Percentiles rank a stretch among this genome's conserved stretches.
Evolutionary conservation across 2,329 filamentous ascomycete genomes (phyloP).

Genomic region (Elsinoe perseae): DNA sequence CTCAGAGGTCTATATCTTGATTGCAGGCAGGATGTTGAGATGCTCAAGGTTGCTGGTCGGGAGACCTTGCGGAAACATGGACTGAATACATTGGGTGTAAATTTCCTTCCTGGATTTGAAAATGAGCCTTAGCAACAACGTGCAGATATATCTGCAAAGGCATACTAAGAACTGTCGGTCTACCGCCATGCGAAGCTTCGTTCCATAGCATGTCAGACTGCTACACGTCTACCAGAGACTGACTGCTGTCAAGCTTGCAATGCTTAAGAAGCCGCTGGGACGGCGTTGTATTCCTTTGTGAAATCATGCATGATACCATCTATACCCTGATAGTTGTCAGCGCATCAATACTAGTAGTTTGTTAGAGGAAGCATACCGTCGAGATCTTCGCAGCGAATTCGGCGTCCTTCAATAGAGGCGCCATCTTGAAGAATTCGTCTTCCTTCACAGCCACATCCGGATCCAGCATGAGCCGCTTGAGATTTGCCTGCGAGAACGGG

Average conservation of each 20-base stretch:
- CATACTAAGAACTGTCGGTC: too few species aligned
- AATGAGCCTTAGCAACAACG: neutral
- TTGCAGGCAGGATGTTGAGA: slow-evolving; percentile 1
- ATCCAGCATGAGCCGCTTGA: neutral
- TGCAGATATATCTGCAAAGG: too few species aligned
- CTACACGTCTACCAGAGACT: too few species aligned
- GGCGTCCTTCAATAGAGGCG: neutral
- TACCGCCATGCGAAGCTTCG: too few species aligned
- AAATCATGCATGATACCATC: slow-evolving; percentile 5
- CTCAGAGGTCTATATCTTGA: neutral
- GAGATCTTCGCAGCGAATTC: neutral
- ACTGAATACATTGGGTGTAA: neutral
- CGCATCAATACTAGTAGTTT: neutral
- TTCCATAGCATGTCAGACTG: too few species aligned
- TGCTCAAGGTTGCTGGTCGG: neutral
- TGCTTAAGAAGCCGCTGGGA: neutral
- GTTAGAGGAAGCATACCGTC: too few species aligned
- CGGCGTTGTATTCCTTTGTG: neutral
- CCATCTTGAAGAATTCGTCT: slow-evolving; percentile 10
- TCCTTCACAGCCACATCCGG: neutral
- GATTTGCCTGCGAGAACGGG: neutral
- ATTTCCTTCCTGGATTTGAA: neutral
- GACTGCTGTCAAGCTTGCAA: too few species aligned
- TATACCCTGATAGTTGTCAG: slow-evolving; percentile 2
- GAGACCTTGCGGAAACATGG: neutral